Base-by-base conservation (phyloP, 495 filamentous ascomycete species). In the Echria macrotheca region DNA sequence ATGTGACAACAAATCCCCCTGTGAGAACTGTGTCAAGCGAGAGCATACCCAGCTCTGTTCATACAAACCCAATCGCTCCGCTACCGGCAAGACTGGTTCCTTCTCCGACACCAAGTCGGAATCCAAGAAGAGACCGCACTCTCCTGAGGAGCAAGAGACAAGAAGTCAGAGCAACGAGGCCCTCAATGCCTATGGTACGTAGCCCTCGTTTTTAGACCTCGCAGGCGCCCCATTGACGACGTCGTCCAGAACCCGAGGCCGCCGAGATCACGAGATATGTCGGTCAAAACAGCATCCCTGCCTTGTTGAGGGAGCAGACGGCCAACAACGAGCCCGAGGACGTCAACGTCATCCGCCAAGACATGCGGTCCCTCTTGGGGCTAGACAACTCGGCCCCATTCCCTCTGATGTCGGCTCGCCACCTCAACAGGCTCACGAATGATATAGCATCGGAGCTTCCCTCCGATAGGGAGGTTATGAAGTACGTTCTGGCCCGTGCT, bases 351-450 rank as follows among this genome's bases (percentile, higher is more conserved):
- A 77, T 79, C 33, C 71, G 74, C 42, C 65, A 69, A 57, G 86
- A 83, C 53, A 87, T 93, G 65, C 71, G 89, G 29, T 86, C 87
- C 4, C 84, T 91, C 22, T 75, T 93, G 28, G 87, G 86, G 10
- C 77, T 93, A 14, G 87, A 91, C 58, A 89, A 89, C 52, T 86
- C 89, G 47, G 85, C 87, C 21, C 87, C 87, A 18, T 93, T 91
- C 65, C 87, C 87, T 15, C 84, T 93, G 50, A 87, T 87, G 75
- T 86, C 85, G 8, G 72, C 81, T 1, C 77, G 80, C 26, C 81
- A 87, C 50, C 78, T 87, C 8, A 79, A 80, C 59, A 80, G 80
- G 22, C 74, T 91, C 1, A 82, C 83, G 19, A 79, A 76, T 25
- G 83, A 87, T n/a, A 79, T 93, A 47, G 83, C 84, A 7, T 61